These are phyloP conservation scores for Eimeria praecox DNA, from an alignment of 169 alveolate species.

Conservation along the genomic window DNA sequence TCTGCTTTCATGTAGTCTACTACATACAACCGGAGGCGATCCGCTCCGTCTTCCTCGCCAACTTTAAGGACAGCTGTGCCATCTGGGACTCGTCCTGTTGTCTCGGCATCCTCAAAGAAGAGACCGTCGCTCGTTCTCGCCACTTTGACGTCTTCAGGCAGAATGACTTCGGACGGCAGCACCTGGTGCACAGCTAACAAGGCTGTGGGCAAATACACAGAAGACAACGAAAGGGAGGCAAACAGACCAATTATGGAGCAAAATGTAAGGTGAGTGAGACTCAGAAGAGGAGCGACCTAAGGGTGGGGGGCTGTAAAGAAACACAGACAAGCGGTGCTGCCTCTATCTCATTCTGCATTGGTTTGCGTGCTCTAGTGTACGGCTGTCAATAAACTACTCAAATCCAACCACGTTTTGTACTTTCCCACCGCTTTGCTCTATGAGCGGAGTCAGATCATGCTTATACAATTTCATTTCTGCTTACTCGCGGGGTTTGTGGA, in stretches of 20 bases:
- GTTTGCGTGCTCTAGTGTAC: too few species aligned
- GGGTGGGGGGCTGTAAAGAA: neutral
- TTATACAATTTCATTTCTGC: neutral
- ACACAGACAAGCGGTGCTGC: too few species aligned
- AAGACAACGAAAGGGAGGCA: neutral
- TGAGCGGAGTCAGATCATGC: neutral
- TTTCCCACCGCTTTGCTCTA: neutral
- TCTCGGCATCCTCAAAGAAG: constrained; percentile 36
- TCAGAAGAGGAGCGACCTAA: neutral
- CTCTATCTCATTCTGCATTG: neutral
- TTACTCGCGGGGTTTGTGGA: constrained; percentile 5
- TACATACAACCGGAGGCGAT: constrained; percentile 36
- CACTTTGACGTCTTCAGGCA: constrained; percentile 48
- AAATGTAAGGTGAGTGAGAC: neutral
- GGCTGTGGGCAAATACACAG: neutral
- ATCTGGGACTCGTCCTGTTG: constrained; percentile 25
- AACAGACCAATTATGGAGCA: neutral
- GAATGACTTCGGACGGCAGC: neutral
- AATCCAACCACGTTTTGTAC: neutral
- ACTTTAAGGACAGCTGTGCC: constrained; percentile 55
- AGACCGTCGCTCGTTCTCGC: neutral
- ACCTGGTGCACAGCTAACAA: constrained; percentile 61
- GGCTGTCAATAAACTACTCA: neutral
- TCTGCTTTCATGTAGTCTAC: constrained; percentile 21
- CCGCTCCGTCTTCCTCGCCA: neutral